Conservation (phyloP, 202 grass and related monocot genomes). For the Alloteropsis angusta region DNA sequence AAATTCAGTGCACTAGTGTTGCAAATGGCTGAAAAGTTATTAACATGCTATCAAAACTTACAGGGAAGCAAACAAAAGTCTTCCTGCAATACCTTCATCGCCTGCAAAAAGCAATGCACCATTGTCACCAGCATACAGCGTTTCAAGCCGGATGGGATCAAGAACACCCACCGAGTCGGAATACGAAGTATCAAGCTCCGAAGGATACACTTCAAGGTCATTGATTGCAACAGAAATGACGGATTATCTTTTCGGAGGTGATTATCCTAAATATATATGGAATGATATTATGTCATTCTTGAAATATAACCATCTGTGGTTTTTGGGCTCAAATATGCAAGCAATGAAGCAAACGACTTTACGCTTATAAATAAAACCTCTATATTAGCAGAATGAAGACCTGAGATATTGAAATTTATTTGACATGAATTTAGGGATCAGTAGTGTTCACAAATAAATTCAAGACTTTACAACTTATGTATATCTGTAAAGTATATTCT, state of each 20-base stretch:
- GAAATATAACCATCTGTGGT: background rate
- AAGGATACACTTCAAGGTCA: slow-evolving; percentile 6
- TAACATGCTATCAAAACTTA: slow-evolving; percentile 16
- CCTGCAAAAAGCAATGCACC: slow-evolving; percentile 30
- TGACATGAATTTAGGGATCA: background rate
- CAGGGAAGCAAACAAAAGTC: slow-evolving; percentile 41
- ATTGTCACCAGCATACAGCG: slow-evolving; percentile 10
- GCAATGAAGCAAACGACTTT: background rate
- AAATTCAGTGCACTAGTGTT: background rate
- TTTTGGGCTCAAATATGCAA: background rate
- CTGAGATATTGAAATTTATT: background rate
- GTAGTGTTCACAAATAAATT: background rate
- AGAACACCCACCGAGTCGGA: slow-evolving; percentile 2
- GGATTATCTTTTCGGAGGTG: slow-evolving; percentile 16
- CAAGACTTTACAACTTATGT: background rate
- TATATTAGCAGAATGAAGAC: background rate
- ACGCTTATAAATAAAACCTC: background rate
- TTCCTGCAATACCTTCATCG: slow-evolving; percentile 22
- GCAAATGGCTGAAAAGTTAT: background rate
- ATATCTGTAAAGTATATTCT: background rate
- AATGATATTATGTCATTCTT: background rate
- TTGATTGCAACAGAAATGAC: slow-evolving; percentile 12
- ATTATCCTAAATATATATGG: background rate
- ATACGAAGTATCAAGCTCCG: slow-evolving; percentile 22
- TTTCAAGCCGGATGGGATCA: slow-evolving; percentile 33